phyloP scores from a whole-genome alignment of 371 early-diverging fungal species.

The Mortierella sp. region DNA sequence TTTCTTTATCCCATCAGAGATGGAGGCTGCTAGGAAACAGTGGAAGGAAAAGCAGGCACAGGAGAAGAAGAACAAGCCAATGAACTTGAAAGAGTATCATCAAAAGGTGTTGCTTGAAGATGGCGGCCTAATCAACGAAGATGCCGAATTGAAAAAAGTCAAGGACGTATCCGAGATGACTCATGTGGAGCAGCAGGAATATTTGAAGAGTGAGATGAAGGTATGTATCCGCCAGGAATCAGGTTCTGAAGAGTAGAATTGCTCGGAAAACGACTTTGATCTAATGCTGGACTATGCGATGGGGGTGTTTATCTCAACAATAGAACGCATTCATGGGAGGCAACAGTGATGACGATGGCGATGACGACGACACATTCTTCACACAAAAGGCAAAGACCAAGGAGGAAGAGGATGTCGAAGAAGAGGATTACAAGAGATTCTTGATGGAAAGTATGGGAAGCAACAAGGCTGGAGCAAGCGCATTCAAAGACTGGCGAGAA shows the following conservation, averaged over 20 bases:
- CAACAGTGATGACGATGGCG: slow-evolving; percentile 69
- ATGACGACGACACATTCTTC: slow-evolving; percentile 73
- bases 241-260: no score
- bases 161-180: slow-evolving; percentile 61
- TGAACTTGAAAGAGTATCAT: slow-evolving; percentile 84
- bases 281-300: no score
- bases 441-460: slow-evolving; percentile 81
- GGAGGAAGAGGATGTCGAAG: slow-evolving; percentile 81
- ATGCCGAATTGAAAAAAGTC: slow-evolving; percentile 47
- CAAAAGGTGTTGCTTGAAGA: slow-evolving; percentile 76
- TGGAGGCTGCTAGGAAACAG: slow-evolving; percentile 65
- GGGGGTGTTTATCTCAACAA: no score
- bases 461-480: slow-evolving; percentile 61
- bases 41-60: slow-evolving; percentile 73
- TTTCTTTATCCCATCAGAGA: slow-evolving; percentile 78
- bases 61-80: slow-evolving; percentile 62
- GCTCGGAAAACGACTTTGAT: no score
- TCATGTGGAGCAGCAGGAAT: slow-evolving; percentile 85
- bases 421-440: slow-evolving; percentile 85
- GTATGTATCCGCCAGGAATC: no score
- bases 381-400: slow-evolving; percentile 74
- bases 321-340: slow-evolving; percentile 60
- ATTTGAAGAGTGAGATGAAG: slow-evolving; percentile 80
- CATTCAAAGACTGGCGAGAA: slow-evolving; percentile 71
- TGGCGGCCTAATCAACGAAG: slow-evolving; percentile 75